phyloP scores from a whole-genome alignment of 345 rosid genomes.

The Lepidium aucheri region DNA sequence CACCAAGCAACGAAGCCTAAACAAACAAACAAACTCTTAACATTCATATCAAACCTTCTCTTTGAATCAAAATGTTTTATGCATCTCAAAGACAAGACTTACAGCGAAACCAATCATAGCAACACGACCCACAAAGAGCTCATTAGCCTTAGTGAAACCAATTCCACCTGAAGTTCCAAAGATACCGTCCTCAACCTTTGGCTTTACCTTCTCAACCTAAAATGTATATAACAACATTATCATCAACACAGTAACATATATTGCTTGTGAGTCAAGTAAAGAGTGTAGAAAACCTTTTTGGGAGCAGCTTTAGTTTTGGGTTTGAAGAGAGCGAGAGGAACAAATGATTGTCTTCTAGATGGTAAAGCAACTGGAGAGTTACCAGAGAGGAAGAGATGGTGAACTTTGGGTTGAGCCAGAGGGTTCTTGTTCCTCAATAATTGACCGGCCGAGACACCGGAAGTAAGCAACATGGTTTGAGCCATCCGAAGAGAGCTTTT shows the following conservation, averaged over 20 bases:
- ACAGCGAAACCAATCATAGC: slow-evolving; percentile 99
- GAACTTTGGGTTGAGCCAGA: slow-evolving; percentile 43
- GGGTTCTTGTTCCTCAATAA: slow-evolving; percentile 41
- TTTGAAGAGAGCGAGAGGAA: slow-evolving; percentile 68
- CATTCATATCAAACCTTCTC: not conserved
- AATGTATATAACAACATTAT: not conserved
- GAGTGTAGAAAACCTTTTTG: slow-evolving; percentile 42
- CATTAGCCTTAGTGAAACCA: slow-evolving; percentile 91
- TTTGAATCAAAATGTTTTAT: not conserved
- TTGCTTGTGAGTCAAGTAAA: not conserved
- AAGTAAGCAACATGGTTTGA: slow-evolving; percentile 74
- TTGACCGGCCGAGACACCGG: slow-evolving; percentile 50
- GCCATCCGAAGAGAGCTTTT: slow-evolving; percentile 39
- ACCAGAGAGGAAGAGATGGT: slow-evolving; percentile 36
- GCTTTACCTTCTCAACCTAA: slow-evolving; percentile 36
- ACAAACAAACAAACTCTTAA: not conserved
- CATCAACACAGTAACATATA: not conserved
- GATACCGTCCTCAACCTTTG: slow-evolving; percentile 80
- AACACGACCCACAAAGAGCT: slow-evolving; percentile 97
- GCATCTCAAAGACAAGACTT: slow-evolving; percentile 19
- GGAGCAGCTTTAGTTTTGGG: slow-evolving; percentile 73
- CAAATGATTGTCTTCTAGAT: slow-evolving; percentile 27
- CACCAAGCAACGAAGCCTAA: slow-evolving; percentile 90
- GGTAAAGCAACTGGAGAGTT: slow-evolving; percentile 14
- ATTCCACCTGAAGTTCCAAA: slow-evolving; percentile 97